Evolutionary conservation across 75 land plant genomes (phyloP).

Genomic region (Pinus taeda): DNA sequence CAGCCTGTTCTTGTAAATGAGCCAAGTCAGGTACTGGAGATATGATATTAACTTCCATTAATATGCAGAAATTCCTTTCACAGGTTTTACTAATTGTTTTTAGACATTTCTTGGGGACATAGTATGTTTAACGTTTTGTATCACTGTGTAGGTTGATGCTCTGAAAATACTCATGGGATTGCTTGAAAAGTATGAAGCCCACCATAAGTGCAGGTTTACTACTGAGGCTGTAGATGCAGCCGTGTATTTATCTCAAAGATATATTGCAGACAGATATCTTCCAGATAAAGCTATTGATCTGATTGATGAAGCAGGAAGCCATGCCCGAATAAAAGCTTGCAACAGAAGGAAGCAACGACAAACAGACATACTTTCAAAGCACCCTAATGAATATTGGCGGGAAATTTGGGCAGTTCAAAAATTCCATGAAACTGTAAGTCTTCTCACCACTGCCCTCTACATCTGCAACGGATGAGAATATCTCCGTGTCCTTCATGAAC

Average conservation of each 20-base stretch:
- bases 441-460: not conserved
- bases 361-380: constrained; percentile 53
- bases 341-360: constrained; percentile 63
- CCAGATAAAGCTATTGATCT: constrained; percentile 98
- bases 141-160: constrained; percentile 74
- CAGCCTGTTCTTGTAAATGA: constrained; percentile 84
- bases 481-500: not conserved
- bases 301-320: constrained; percentile 92
- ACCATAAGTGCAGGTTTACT: constrained; percentile 85
- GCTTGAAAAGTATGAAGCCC: constrained; percentile 77
- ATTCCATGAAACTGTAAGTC: constrained; percentile 73
- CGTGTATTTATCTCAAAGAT: constrained; percentile 80
- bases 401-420: constrained; percentile 84
- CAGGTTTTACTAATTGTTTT: not conserved
- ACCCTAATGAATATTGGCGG: constrained; percentile 94
- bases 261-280: constrained; percentile 80
- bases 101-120: not conserved
- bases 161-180: constrained; percentile 76
- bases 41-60: not conserved
- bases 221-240: constrained; percentile 92
- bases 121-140: not conserved
- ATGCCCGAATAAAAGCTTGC: constrained; percentile 78
- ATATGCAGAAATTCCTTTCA: too few species aligned
- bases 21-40: constrained; percentile 68
- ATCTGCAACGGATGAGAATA: not conserved